These are phyloP conservation scores for Rhizophagus clarus DNA, from an alignment of 192 early-diverging fungal genomes.

Conservation along the genomic window DNA sequence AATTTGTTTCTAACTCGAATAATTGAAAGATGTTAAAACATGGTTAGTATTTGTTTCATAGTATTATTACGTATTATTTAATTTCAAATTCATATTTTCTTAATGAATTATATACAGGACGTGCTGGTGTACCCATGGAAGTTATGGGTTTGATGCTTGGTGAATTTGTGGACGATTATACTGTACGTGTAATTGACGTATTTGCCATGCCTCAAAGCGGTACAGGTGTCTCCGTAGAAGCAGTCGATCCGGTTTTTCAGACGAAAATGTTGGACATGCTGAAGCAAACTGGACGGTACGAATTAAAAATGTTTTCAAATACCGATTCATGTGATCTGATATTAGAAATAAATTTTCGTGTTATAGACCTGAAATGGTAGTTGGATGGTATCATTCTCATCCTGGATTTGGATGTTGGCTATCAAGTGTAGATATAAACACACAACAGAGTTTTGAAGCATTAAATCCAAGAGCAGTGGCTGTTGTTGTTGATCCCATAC, in stretches of 20 bases:
- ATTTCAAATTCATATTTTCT: slow-evolving; percentile 23
- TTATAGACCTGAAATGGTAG: slow-evolving; percentile 93
- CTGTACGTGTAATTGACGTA: slow-evolving; percentile 97
- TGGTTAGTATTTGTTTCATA: slow-evolving; percentile 46
- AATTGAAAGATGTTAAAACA: slow-evolving; percentile 82
- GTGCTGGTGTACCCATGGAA: slow-evolving; percentile 99
- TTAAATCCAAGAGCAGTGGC: slow-evolving; percentile 94
- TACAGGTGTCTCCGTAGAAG: slow-evolving; percentile 98
- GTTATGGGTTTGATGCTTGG: slow-evolving; percentile 99
- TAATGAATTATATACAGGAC: slow-evolving; percentile 56
- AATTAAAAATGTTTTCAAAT: not conserved
- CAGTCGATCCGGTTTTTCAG: slow-evolving; percentile 99
- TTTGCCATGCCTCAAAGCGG: slow-evolving; percentile 99
- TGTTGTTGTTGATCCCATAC: slow-evolving; percentile 99
- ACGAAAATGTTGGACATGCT: slow-evolving; percentile 99
- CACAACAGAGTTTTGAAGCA: slow-evolving; percentile 96
- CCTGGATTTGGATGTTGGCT: slow-evolving; percentile 99
- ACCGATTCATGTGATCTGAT: not conserved
- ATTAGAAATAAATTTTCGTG: not conserved
- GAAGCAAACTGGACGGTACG: slow-evolving; percentile 94
- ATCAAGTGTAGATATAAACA: slow-evolving; percentile 98
- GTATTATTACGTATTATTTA: slow-evolving; percentile 6
- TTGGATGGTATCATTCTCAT: slow-evolving; percentile 99
- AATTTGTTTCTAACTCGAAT: not conserved
- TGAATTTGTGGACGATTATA: slow-evolving; percentile 99